Conservation (phyloP, 306 rosid genomes). For the Vigna reflexopilosa region DNA sequence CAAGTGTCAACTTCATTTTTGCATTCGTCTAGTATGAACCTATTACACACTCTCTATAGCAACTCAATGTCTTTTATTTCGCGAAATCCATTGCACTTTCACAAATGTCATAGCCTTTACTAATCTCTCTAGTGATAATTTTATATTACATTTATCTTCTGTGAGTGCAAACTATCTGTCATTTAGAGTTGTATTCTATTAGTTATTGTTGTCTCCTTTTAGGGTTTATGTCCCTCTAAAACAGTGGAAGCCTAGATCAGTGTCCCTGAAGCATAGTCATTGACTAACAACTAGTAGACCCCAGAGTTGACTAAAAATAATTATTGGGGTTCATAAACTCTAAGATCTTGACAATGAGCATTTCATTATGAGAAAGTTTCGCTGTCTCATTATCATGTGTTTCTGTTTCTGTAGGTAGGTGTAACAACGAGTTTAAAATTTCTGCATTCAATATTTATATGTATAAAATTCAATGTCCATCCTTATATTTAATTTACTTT, state of each 20-base stretch:
- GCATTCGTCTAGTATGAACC: too few species aligned
- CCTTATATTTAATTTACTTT: neutral
- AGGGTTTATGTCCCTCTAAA: slow-evolving; percentile 13
- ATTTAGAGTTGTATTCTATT: slow-evolving; percentile 4
- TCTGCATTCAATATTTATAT: neutral
- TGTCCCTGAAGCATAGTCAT: slow-evolving; percentile 45
- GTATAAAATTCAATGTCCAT: neutral
- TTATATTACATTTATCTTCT: neutral
- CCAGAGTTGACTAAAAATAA: slow-evolving; percentile 49
- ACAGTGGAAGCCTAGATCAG: slow-evolving; percentile 47
- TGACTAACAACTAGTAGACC: slow-evolving; percentile 56
- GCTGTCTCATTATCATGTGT: neutral
- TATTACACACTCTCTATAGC: too few species aligned
- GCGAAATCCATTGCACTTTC: too few species aligned
- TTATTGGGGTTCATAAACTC: slow-evolving; percentile 47
- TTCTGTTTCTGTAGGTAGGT: slow-evolving; percentile 16
- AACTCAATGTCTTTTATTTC: too few species aligned
- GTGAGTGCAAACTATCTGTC: neutral
- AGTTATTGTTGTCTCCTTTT: slow-evolving; percentile 28
- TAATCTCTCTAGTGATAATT: neutral
- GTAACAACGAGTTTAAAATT: neutral
- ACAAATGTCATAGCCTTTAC: too few species aligned
- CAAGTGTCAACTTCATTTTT: too few species aligned
- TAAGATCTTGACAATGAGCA: slow-evolving; percentile 44
- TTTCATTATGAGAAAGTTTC: slow-evolving; percentile 40